These are phyloP conservation scores for Aspergillus kassunensis DNA, from an alignment of 495 filamentous ascomycete genomes.

Conservation along the genomic window DNA sequence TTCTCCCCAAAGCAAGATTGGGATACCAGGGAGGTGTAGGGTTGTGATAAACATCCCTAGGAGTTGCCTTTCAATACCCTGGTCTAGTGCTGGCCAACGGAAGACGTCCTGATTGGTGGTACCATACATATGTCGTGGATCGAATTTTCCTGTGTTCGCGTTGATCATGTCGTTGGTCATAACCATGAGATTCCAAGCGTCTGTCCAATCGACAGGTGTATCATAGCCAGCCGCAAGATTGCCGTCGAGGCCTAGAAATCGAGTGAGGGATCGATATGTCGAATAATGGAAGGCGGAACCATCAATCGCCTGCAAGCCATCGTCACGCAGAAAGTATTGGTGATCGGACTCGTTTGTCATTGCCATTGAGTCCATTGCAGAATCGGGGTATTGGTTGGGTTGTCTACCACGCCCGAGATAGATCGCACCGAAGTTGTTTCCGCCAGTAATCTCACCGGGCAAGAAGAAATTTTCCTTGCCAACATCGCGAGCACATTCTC, in stretches of 20 bases:
- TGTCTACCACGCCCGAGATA: constrained; percentile 64
- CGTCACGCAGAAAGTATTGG: constrained; percentile 53
- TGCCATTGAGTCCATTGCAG: constrained; percentile 43
- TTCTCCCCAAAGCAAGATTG: constrained; percentile 64
- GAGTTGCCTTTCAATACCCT: constrained; percentile 59
- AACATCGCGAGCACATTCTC: constrained; percentile 52
- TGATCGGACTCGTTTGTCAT: constrained; percentile 42
- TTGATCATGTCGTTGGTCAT: constrained; percentile 63
- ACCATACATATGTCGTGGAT: constrained; percentile 69
- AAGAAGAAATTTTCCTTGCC: constrained; percentile 64
- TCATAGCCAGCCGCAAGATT: constrained; percentile 59
- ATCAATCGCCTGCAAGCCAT: constrained; percentile 57
- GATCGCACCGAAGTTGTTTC: constrained; percentile 60
- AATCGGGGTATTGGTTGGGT: constrained; percentile 45
- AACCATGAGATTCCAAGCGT: constrained; percentile 58
- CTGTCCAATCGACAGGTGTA: constrained; percentile 57
- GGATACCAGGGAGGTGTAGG: constrained; percentile 62
- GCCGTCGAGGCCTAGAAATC: constrained; percentile 64
- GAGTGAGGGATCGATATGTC: constrained; percentile 62
- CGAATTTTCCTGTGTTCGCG: constrained; percentile 61
- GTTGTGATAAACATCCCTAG: constrained; percentile 63
- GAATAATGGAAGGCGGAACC: constrained; percentile 68
- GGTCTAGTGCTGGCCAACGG: constrained; percentile 64
- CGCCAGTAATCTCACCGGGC: constrained; percentile 61
- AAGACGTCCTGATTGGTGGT: constrained; percentile 73